These are phyloP conservation scores for Geranium brycei DNA, from an alignment of 345 rosid genomes.

Conservation along the genomic window DNA sequence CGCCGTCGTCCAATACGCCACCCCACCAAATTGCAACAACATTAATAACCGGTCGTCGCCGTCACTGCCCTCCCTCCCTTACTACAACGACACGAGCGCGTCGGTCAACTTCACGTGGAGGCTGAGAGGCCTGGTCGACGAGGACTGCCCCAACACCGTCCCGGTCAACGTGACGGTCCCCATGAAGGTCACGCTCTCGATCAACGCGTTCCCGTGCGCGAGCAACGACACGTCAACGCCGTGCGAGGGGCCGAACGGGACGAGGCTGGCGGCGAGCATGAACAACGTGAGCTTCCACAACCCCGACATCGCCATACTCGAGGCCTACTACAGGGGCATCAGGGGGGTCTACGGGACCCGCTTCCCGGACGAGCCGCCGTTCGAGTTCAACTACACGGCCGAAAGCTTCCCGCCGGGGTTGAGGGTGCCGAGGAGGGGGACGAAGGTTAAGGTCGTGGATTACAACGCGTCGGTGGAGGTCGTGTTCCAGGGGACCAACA, in stretches of 20 bases:
- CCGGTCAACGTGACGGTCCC: slow-evolving; percentile 22
- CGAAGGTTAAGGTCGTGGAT: slow-evolving; percentile 8
- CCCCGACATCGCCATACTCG: slow-evolving; percentile 12
- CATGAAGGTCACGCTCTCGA: slow-evolving; percentile 26
- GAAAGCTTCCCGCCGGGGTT: slow-evolving; percentile 2
- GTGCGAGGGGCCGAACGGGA: slow-evolving; percentile 15
- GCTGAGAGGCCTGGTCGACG: slow-evolving; percentile 12
- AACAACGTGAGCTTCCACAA: slow-evolving; percentile 23
- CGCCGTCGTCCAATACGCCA: slow-evolving; percentile 8
- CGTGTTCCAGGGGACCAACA: slow-evolving; percentile 15
- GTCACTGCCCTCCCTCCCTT: slow-evolving; percentile 1
- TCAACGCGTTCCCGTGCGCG: slow-evolving; percentile 16
- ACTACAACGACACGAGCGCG: slow-evolving; percentile 2
- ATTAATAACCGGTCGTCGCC: not conserved
- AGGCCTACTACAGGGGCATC: slow-evolving; percentile 17
- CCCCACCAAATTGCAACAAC: not conserved
- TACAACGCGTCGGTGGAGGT: slow-evolving; percentile 13
- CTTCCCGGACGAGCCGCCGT: slow-evolving; percentile 10
- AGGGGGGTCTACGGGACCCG: slow-evolving; percentile 1
- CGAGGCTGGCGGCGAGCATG: slow-evolving; percentile 21
- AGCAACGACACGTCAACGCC: too few species aligned
- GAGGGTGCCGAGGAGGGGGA: slow-evolving; percentile 8
- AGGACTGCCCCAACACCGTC: slow-evolving; percentile 19
- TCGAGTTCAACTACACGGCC: slow-evolving; percentile 8
- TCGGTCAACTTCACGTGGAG: not conserved